A percentile compares a stretch with the other conserved stretches of the same genome.
phyloP scores from a whole-genome alignment of 78 protist genomes.

The Chrysochromulina parva region DNA sequence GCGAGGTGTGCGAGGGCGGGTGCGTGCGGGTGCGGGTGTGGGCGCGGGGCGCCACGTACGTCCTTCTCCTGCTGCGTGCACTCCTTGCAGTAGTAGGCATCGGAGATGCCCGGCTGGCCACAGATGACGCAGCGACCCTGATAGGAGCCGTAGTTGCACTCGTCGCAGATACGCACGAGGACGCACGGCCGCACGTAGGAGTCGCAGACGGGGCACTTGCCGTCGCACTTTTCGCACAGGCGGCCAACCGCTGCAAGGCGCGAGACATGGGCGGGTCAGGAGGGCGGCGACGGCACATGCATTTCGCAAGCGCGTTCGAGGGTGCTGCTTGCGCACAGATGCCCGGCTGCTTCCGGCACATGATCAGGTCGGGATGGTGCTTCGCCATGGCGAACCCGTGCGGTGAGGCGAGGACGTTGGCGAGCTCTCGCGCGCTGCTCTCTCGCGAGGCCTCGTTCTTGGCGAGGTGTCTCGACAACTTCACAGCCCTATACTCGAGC shows the following conservation, averaged over 20 bases:
- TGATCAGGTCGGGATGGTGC: conserved; percentile 71
- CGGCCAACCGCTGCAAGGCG: conserved; percentile 56
- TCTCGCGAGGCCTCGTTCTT: too few species aligned
- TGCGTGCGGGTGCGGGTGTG: neutral
- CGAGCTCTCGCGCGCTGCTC: too few species aligned
- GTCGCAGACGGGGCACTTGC: conserved; percentile 66
- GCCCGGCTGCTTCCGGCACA: conserved; percentile 73
- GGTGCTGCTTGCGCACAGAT: conserved; percentile 12
- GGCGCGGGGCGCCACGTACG: neutral
- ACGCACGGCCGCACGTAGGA: conserved; percentile 54
- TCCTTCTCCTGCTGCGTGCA: conserved; percentile 62
- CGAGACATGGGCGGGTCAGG: neutral
- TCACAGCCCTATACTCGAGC: too few species aligned
- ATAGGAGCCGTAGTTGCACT: conserved; percentile 65
- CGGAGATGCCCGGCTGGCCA: conserved; percentile 61
- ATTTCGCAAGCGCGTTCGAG: too few species aligned
- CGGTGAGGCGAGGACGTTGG: too few species aligned
- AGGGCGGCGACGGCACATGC: too few species aligned
- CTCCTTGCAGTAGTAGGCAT: conserved; percentile 70
- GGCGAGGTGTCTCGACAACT: too few species aligned
- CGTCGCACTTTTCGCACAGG: conserved; percentile 71
- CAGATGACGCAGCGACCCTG: conserved; percentile 67
- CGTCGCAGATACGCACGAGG: conserved; percentile 66
- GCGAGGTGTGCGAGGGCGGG: neutral
- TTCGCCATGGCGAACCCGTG: conserved; percentile 47